phyloP scores from a whole-genome alignment of 306 rosid genomes.

The Prunus armeniaca region DNA sequence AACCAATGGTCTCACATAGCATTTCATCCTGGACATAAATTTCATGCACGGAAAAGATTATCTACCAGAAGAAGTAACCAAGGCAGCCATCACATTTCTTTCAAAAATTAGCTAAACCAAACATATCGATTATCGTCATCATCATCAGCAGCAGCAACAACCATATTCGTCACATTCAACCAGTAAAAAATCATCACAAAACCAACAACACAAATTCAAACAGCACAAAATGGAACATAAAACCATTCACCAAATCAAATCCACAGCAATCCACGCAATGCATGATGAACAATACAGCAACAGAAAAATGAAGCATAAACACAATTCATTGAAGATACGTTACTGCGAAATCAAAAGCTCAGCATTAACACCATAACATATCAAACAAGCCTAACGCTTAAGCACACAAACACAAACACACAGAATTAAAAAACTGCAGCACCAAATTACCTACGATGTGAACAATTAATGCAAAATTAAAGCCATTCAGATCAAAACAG shows the following conservation, averaged over 20 bases:
- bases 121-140: not conserved
- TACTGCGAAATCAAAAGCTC: not conserved
- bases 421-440: not conserved
- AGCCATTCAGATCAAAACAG: not conserved
- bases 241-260: not conserved
- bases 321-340: not conserved
- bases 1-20: not conserved
- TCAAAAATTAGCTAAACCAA: not conserved
- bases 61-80: not conserved
- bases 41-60: not conserved
- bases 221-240: not conserved
- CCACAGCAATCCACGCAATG: not conserved
- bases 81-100: too few species aligned
- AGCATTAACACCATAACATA: not conserved
- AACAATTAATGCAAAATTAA: not conserved
- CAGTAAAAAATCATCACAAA: not conserved
- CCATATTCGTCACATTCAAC: not conserved
- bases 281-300: not conserved
- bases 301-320: not conserved
- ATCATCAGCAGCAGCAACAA: not conserved
- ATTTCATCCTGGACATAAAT: not conserved
- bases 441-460: conserved; percentile 25
- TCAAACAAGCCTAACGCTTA: not conserved
- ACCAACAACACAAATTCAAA: not conserved
- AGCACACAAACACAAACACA: not conserved